These are phyloP conservation scores for Ustilago cynodontis DNA, from an alignment of 1,284 basidiomycete species.

Conservation along the genomic window DNA sequence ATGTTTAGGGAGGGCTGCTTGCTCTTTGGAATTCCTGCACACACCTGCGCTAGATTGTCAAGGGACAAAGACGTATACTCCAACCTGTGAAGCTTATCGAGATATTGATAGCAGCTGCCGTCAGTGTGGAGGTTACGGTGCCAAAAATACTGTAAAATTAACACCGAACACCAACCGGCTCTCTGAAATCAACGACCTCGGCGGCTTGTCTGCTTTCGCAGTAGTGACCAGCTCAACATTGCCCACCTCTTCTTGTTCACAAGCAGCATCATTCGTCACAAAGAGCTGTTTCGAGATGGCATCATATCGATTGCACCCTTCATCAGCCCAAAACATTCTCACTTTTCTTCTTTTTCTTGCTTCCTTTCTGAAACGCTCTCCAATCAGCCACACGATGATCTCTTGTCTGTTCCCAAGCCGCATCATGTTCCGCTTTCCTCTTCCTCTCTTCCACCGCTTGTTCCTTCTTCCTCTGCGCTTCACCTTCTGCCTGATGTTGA, in stretches of 20 bases:
- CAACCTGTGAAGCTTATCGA: too few species aligned
- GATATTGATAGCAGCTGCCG: too few species aligned
- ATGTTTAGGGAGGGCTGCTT: too few species aligned
- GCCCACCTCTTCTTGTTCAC: too few species aligned
- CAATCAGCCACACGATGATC: slow-evolving; percentile 66
- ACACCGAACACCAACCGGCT: background rate
- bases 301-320: background rate
- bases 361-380: slow-evolving; percentile 62
- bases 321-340: slow-evolving; percentile 56
- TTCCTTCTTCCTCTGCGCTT: slow-evolving; percentile 73
- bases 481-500: slow-evolving; percentile 74
- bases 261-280: background rate
- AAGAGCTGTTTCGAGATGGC: too few species aligned
- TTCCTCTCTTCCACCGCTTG: slow-evolving; percentile 71
- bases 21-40: too few species aligned
- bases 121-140: background rate
- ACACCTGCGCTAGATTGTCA: too few species aligned
- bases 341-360: slow-evolving; percentile 62
- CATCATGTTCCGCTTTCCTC: slow-evolving; percentile 71
- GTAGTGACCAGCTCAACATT: background rate
- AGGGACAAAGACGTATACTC: too few species aligned
- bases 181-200: background rate
- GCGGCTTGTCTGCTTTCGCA: background rate
- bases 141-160: background rate
- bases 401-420: slow-evolving; percentile 73